Evolutionary conservation across 2,329 filamentous ascomycete genomes (phyloP), one percentile per base, ranked within the genome.

Genomic region (Fusarium longipes): DNA sequence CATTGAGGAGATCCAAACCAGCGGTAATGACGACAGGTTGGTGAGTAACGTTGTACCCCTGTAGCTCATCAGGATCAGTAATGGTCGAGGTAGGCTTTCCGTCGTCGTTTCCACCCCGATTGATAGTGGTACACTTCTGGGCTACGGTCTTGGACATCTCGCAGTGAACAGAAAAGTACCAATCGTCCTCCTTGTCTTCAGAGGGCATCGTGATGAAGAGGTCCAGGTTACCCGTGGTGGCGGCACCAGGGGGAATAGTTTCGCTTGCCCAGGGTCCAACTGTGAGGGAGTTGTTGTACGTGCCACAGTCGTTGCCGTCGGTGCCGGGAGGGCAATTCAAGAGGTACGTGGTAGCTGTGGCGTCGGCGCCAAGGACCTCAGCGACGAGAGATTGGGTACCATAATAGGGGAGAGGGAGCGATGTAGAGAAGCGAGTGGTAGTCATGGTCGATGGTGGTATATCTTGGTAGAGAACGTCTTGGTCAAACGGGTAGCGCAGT

Each of bases 251-350:
- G 4, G 58, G 40, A 1, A 63, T 42, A 10, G 58, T 62, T 29
- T 63, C 47, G 35, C 58, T 62, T 22, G 43, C 59, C 29, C 51
- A 62, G 7, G 57, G 58, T 2, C 58, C 58, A 3, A 62, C 2
- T 6, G 32, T 56, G 5, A 62, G 18, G 2, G 58, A 27, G 15
- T 62, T 62, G 14, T 62, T 62, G n/a, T 62, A 62, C 0, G 44
- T 39, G 4, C 58, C 58, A 14, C 58, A 62, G 15, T 63, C 57
- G 17, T 29, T 60, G 30, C 35, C n/a, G 14, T 43, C 40, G 5
- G 58, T 60, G 8, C 43, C 57, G 22, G 59, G 24, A 7, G 58
- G 57, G 15, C 58, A 62, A 24, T 62, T 62, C 33, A 62, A n/a
- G 5, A 62, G 29, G 25, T 62, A 62, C 6, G 58, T 62, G 2